These are phyloP conservation scores for Epichloe glyceriae DNA, from an alignment of 2,329 filamentous ascomycete species.

Conservation along the genomic window DNA sequence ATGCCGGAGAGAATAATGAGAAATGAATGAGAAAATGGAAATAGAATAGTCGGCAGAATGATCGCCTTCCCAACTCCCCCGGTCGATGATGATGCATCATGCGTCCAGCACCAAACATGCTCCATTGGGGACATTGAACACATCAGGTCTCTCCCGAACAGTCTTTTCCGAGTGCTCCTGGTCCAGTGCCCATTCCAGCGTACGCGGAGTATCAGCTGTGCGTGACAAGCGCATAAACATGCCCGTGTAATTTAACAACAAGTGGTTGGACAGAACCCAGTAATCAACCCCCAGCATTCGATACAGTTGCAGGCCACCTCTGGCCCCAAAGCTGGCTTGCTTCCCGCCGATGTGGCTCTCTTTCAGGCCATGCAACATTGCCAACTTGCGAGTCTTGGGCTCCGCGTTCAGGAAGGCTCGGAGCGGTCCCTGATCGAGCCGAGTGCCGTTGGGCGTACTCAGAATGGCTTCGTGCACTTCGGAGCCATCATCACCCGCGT, in stretches of 20 bases:
- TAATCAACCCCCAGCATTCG: slow-evolving; percentile 5
- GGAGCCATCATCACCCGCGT: neutral
- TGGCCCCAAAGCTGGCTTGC: slow-evolving; percentile 6
- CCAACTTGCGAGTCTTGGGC: slow-evolving; percentile 6
- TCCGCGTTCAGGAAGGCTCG: slow-evolving; percentile 5
- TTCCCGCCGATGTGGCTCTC: slow-evolving; percentile 7
- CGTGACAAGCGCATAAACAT: slow-evolving; percentile 7
- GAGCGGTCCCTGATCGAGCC: slow-evolving; percentile 2
- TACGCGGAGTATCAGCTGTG: slow-evolving; percentile 4
- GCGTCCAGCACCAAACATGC: slow-evolving; percentile 5
- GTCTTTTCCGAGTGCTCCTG: slow-evolving; percentile 4
- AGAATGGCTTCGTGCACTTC: slow-evolving; percentile 6
- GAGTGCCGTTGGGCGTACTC: slow-evolving; percentile 5
- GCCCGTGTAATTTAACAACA: slow-evolving; percentile 4
- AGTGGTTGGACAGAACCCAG: slow-evolving; percentile 6
- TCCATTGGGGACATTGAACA: slow-evolving; percentile 4
- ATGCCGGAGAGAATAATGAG: neutral
- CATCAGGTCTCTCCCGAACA: neutral
- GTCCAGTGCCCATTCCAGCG: slow-evolving; percentile 7
- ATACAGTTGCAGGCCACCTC: slow-evolving; percentile 4
- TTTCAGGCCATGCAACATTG: slow-evolving; percentile 7
- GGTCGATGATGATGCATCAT: neutral
- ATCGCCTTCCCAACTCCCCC: neutral
- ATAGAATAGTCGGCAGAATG: neutral
- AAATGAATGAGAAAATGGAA: neutral